Conservation (phyloP, 2,329 filamentous ascomycete genomes). For the Verticillium dahliae region DNA sequence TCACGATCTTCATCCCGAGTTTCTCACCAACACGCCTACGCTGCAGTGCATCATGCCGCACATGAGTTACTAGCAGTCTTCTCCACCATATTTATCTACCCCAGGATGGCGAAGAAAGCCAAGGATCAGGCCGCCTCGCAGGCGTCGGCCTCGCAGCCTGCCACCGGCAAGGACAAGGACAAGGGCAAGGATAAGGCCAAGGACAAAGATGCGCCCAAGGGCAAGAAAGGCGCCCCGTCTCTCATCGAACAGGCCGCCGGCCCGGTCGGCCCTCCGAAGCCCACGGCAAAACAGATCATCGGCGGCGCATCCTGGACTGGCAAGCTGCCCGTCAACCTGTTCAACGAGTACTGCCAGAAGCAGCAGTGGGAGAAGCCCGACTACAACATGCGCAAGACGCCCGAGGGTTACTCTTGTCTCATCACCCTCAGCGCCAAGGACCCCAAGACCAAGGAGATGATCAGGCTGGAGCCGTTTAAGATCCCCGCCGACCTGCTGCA, state of each 20-base stretch:
- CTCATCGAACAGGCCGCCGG: constrained; percentile 23
- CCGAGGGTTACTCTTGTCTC: constrained; percentile 70
- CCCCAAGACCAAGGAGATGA: constrained; percentile 73
- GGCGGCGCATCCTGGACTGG: constrained; percentile 96
- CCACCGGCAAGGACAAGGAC: constrained; percentile 6
- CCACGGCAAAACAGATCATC: constrained; percentile 72
- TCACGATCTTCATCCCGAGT: neutral
- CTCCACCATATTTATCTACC: neutral
- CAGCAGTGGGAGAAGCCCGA: constrained; percentile 93
- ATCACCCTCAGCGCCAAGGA: constrained; percentile 73
- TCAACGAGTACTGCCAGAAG: constrained; percentile 92
- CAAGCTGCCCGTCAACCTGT: constrained; percentile 87
- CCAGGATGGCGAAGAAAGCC: constrained; percentile 11
- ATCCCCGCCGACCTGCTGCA: constrained; percentile 72
- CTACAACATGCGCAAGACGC: constrained; percentile 72
- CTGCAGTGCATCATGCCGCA: neutral
- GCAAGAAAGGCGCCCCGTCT: constrained; percentile 29
- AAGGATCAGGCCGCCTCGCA: constrained; percentile 33
- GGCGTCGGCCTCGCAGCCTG: constrained; percentile 20
- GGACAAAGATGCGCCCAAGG: constrained; percentile 46
- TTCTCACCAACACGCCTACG: neutral
- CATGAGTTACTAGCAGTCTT: neutral
- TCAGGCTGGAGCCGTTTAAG: constrained; percentile 72
- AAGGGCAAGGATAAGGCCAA: neutral
- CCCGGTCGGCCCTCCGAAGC: constrained; percentile 40